Base-by-base conservation (phyloP, 345 rosid species). In the Moricandia moricandioides region DNA sequence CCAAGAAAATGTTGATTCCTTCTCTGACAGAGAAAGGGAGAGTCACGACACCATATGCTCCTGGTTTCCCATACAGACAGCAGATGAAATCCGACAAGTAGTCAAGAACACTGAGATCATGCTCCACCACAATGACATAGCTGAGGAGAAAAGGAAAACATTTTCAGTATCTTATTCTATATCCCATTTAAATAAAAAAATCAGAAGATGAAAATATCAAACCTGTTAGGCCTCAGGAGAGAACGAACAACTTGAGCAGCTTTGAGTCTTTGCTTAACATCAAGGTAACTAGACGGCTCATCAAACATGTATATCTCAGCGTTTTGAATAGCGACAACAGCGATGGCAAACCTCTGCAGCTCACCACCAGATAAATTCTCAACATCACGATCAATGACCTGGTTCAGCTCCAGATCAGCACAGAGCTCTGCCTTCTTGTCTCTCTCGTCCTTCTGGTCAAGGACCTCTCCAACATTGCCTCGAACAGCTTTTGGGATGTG, bases 261-360 rank as follows among this genome's bases (percentile, higher is more conserved):
- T 84, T 92, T 96, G 56, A 96, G 94, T 84, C 99, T 89, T 85
- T 96, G 99, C 69, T 88, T 92, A 57, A 96, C 99, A 88, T 96
- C 99, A 34, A 96, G 97, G 83, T 91, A 96, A 84, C 99, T 96
- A 35, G 99, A 96, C 63, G 99, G 99, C 58, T 96, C 99, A 78
- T 96, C 99, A 82, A 96, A 96, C 99, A 96, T 96, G 78, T 90
- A 96, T 57, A 96, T 92, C 80, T 96, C 99, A n/a, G 98, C 99
- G 85, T 84, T 89, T 79, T 96, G 97, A 80, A 96, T 83, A 31
- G 92, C 93, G 77, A 92, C 96, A 71, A 89, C 98, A n/a, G 98
- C 99, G 66, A 96, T 92, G 39, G 97, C 98, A 86, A 96, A 96
- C 65, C 97, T 88, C 87, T 92, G 99, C 55, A 96, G 89, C 82